phyloP scores from a whole-genome alignment of 2,329 filamentous ascomycete species.

The Aureobasidium sp. region DNA sequence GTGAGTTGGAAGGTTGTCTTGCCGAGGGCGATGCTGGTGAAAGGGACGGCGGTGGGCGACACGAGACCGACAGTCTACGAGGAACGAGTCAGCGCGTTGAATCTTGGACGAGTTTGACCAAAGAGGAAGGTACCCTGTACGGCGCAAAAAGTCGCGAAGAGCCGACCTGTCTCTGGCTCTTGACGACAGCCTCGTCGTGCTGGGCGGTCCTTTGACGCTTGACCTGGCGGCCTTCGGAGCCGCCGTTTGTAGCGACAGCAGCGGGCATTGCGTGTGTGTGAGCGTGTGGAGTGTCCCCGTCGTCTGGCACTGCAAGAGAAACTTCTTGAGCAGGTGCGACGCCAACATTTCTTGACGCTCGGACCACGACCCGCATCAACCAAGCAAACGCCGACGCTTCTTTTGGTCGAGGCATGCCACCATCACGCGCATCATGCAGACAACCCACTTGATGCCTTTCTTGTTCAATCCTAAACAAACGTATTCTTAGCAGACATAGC shows the following conservation, averaged over 20 bases:
- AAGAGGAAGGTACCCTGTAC: conserved; percentile 56
- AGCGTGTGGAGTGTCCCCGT: background rate
- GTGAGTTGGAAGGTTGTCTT: conserved; percentile 97
- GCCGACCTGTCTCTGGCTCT: conserved; percentile 19
- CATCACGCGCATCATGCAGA: background rate
- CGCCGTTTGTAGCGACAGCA: background rate
- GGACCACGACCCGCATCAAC: no score
- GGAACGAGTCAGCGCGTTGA: conserved; percentile 18
- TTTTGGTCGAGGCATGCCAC: background rate
- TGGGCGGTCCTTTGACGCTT: conserved; percentile 64
- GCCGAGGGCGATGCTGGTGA: conserved; percentile 78
- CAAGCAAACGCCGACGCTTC: background rate
- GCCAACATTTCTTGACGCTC: background rate
- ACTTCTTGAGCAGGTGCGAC: background rate
- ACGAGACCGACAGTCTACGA: conserved; percentile 81
- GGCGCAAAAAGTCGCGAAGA: conserved; percentile 81
- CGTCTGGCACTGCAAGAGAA: background rate
- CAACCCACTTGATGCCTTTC: background rate
- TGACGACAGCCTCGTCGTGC: conserved; percentile 19
- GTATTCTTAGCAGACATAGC: background rate
- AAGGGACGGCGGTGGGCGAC: conserved; percentile 81
- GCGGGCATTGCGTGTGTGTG: conserved; percentile 8
- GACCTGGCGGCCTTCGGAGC: conserved; percentile 41
- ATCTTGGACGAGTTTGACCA: no score
- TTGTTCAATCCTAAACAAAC: background rate